phyloP scores from a whole-genome alignment of 805 yeast species.

The Wickerhamiella occidentalis region DNA sequence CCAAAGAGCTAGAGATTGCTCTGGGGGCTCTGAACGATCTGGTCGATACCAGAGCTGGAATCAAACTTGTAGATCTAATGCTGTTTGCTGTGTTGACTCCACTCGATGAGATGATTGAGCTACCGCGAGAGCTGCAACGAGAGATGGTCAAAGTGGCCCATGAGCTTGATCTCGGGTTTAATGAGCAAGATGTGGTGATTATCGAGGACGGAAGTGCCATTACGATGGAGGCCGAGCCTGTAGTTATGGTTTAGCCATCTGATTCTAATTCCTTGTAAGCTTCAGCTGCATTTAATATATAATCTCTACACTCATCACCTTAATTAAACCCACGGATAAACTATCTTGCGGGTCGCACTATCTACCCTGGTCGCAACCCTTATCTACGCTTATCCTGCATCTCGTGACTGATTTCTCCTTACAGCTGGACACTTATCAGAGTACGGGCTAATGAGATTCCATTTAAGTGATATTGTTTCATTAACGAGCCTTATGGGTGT shows the following conservation, averaged over 20 bases:
- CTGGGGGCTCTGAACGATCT: constrained; percentile 2
- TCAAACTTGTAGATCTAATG: constrained; percentile 3
- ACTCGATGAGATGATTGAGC: constrained; percentile 5
- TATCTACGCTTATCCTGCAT: too few relatives aligned
- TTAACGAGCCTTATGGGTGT: too few relatives aligned
- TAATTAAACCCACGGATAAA: too few relatives aligned
- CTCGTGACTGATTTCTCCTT: too few relatives aligned
- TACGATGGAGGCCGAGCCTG: neutral
- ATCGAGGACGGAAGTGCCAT: neutral
- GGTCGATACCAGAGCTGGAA: neutral
- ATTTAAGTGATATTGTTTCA: too few relatives aligned
- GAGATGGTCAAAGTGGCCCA: constrained; percentile 23
- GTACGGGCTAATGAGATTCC: too few relatives aligned
- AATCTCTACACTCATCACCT: too few relatives aligned
- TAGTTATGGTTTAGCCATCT: neutral
- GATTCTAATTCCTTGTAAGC: too few relatives aligned
- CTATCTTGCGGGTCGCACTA: too few relatives aligned
- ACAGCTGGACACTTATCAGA: too few relatives aligned
- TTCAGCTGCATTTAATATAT: too few relatives aligned
- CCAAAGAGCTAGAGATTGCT: neutral
- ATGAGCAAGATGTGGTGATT: constrained; percentile 21
- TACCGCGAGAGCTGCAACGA: constrained; percentile 6
- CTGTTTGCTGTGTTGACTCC: constrained; percentile 4
- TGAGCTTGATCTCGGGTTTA: constrained; percentile 21
- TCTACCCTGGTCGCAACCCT: too few relatives aligned